phyloP scores from a whole-genome alignment of 1,284 basidiomycete species.

The Testicularia cyperi region DNA sequence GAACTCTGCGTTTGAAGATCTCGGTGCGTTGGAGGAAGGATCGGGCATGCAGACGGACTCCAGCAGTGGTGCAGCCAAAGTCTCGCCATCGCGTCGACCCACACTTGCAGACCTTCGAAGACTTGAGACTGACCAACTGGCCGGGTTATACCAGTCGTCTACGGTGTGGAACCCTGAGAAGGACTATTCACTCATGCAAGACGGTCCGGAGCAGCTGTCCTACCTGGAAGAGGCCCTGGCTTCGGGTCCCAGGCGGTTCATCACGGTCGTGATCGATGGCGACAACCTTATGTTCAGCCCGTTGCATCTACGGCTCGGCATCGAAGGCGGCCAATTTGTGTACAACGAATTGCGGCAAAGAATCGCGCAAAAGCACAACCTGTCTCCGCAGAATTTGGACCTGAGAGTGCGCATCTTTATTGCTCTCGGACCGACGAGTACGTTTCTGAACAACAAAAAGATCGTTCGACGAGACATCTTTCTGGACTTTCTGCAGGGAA shows the following conservation, averaged over 20 bases:
- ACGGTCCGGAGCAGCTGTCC: constrained; percentile 7
- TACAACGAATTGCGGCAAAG: constrained; percentile 11
- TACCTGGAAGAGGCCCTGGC: neutral
- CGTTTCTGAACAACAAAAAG: neutral
- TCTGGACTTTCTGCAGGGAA: constrained; percentile 18
- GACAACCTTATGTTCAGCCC: constrained; percentile 31
- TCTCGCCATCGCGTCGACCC: constrained; percentile 10
- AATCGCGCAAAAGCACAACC: constrained; percentile 20
- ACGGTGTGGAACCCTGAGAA: constrained; percentile 23
- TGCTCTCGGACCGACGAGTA: constrained; percentile 1
- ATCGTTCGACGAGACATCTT: constrained; percentile 2
- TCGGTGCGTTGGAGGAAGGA: too few species aligned
- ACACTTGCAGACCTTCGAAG: constrained; percentile 11
- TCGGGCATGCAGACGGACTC: too few species aligned
- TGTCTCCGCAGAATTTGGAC: constrained; percentile 10
- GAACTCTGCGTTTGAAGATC: too few species aligned
- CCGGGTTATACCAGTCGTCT: constrained; percentile 10
- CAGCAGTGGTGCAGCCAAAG: too few species aligned
- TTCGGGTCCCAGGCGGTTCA: constrained; percentile 4
- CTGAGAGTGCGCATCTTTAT: constrained; percentile 19
- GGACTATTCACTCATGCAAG: constrained; percentile 18
- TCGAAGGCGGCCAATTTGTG: constrained; percentile 19
- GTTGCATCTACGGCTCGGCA: constrained; percentile 11
- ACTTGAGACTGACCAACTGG: constrained; percentile 3
- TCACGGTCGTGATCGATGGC: constrained; percentile 24